A percentile compares a stretch with the other conserved stretches of the same genome.
phyloP scores from a whole-genome alignment of 2,329 filamentous ascomycete species.

The Paracorniculantispora psalliotae region DNA sequence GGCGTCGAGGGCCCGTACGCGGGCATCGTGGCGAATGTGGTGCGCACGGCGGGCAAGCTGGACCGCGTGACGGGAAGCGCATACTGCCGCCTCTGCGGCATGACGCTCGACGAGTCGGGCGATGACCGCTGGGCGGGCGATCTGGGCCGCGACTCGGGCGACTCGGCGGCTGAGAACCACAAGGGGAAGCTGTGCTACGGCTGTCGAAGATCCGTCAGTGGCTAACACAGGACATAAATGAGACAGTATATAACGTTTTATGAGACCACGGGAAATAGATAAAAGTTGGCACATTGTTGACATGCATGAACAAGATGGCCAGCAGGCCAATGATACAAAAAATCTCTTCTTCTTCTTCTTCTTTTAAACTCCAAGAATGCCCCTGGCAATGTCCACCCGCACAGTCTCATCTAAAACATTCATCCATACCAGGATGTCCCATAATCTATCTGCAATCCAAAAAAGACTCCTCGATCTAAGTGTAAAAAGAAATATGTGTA shows the following conservation, averaged over 20 bases:
- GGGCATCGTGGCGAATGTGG: slow-evolving; percentile 91
- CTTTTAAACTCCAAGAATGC: slow-evolving; percentile 12
- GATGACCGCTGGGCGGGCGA: slow-evolving; percentile 60
- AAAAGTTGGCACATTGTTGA: background rate
- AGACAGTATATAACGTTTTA: background rate
- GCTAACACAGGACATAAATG: slow-evolving; percentile 29
- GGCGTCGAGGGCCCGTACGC: slow-evolving; percentile 78
- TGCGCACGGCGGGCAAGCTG: slow-evolving; percentile 83
- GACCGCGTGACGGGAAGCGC: slow-evolving; percentile 38
- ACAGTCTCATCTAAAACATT: background rate
- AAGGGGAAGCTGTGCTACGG: slow-evolving; percentile 60
- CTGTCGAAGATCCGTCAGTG: slow-evolving; percentile 60
- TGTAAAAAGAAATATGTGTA: slow-evolving; percentile 1
- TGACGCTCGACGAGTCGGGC: slow-evolving; percentile 58
- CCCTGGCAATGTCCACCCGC: background rate
- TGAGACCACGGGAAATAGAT: background rate
- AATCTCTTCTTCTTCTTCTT: background rate
- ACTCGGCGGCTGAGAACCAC: slow-evolving; percentile 21
- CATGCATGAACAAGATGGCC: background rate
- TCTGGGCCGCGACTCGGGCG: slow-evolving; percentile 43
- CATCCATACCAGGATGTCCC: background rate
- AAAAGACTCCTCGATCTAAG: slow-evolving; percentile 3
- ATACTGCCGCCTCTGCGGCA: slow-evolving; percentile 63
- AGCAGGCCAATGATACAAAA: background rate
- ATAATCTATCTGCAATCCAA: slow-evolving; percentile 9